phyloP scores from a whole-genome alignment of 2,329 filamentous ascomycete species.

The Lasiodiplodia gonubiensis region DNA sequence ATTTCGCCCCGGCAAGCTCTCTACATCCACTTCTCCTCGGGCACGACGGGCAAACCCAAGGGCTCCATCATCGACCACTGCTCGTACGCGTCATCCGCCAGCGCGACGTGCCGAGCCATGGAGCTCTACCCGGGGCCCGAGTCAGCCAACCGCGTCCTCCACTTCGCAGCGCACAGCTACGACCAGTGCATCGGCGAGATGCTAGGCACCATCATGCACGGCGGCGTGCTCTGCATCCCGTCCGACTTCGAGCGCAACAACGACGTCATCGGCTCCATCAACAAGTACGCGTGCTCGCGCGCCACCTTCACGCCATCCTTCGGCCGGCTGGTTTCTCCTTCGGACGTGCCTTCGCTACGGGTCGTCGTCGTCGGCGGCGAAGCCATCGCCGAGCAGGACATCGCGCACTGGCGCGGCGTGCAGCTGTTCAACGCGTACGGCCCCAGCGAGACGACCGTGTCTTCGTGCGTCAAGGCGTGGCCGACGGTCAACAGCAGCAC shows the following conservation, averaged over 20 bases:
- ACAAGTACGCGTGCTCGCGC: slow-evolving; percentile 31
- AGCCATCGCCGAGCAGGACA: slow-evolving; percentile 27
- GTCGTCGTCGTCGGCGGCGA: slow-evolving; percentile 42
- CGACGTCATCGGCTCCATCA: slow-evolving; percentile 55
- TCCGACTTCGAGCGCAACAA: slow-evolving; percentile 47
- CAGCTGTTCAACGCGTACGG: slow-evolving; percentile 4
- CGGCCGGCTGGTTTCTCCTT: slow-evolving; percentile 44
- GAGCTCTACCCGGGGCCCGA: slow-evolving; percentile 37
- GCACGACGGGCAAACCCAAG: neutral
- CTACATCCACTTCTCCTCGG: neutral
- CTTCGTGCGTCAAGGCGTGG: neutral
- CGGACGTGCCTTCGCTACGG: slow-evolving; percentile 53
- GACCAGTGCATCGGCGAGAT: slow-evolving; percentile 44
- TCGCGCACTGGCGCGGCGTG: slow-evolving; percentile 31
- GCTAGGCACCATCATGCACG: slow-evolving; percentile 40
- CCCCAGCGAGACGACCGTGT: neutral
- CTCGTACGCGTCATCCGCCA: neutral
- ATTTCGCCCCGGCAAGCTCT: neutral
- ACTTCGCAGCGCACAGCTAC: slow-evolving; percentile 35
- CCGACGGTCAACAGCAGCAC: too few species aligned
- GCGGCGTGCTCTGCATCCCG: slow-evolving; percentile 50
- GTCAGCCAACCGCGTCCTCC: slow-evolving; percentile 38
- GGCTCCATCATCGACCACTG: neutral
- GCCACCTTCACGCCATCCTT: slow-evolving; percentile 47
- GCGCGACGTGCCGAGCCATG: neutral